A percentile compares a stretch with the other conserved stretches of the same genome.
These are phyloP conservation scores for Cladosporium phlei DNA, from an alignment of 2,329 filamentous ascomycete species.

Conservation along the genomic window DNA sequence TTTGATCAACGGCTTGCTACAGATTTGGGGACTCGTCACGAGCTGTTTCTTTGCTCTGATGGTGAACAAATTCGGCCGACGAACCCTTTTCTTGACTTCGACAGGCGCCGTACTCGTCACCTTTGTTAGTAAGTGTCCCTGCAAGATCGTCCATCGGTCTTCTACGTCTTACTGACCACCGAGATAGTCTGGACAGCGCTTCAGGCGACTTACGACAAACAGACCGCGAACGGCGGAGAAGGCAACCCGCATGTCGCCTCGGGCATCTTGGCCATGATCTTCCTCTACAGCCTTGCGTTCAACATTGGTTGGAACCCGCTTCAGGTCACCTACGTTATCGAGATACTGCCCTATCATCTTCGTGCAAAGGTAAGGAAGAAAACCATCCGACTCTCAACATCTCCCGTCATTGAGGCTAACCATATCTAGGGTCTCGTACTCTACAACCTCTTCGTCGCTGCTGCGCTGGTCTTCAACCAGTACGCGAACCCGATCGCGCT, in stretches of 20 bases:
- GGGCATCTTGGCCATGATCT: neutral
- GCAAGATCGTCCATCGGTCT: neutral
- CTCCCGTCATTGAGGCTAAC: neutral
- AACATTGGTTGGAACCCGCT: neutral
- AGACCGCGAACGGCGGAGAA: neutral
- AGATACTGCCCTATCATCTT: neutral
- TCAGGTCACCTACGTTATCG: neutral
- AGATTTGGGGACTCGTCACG: neutral
- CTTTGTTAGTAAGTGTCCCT: neutral
- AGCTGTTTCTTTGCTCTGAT: neutral
- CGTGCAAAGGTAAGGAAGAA: neutral
- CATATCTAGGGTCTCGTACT: neutral
- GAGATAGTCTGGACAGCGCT: neutral
- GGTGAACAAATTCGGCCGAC: neutral
- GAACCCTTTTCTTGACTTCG: neutral
- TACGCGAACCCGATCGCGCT: neutral
- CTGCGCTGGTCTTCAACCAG: neutral
- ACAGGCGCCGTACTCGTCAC: neutral
- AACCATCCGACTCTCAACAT: neutral
- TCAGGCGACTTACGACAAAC: neutral
- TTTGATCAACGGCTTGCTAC: neutral
- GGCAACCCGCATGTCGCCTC: neutral
- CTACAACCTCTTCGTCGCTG: neutral
- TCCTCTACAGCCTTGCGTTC: neutral
- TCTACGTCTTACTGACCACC: neutral